phyloP scores from a whole-genome alignment of 1,139 yeast genomes.

The Petasospora rhodanensis region DNA sequence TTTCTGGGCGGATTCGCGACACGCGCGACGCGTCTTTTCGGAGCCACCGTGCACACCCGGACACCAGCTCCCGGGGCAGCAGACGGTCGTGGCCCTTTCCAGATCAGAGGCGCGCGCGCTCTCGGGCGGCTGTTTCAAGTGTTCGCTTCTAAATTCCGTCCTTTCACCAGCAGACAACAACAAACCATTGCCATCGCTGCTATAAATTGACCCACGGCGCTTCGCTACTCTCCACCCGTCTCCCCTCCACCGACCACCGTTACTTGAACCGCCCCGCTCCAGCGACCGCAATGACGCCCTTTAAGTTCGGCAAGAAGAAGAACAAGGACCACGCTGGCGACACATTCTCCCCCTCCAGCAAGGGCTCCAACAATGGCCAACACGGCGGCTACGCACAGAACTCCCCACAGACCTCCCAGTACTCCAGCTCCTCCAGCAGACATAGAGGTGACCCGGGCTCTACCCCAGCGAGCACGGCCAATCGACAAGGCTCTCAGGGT shows the following conservation, averaged over 20 bases:
- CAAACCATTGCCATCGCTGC: too few relatives aligned
- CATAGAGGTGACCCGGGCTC: slow-evolving; percentile 1
- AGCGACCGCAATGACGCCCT: slow-evolving; percentile 22
- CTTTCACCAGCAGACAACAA: too few relatives aligned
- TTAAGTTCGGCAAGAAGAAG: slow-evolving; percentile 28
- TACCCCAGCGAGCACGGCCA: background rate
- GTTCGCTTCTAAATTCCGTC: slow-evolving; percentile 1
- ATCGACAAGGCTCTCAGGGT: too few relatives aligned
- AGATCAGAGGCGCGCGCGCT: background rate
- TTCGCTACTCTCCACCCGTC: background rate
- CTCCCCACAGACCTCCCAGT: slow-evolving; percentile 15
- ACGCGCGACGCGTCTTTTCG: too few relatives aligned
- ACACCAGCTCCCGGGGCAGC: background rate
- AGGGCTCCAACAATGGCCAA: slow-evolving; percentile 3
- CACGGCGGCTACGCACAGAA: slow-evolving; percentile 1
- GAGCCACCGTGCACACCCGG: too few relatives aligned
- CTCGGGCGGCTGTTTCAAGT: slow-evolving; percentile 5
- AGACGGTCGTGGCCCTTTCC: background rate
- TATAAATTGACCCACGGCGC: background rate
- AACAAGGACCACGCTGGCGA: slow-evolving; percentile 12
- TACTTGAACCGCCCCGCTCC: too few relatives aligned
- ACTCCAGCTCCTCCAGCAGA: slow-evolving; percentile 7
- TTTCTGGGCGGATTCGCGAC: too few relatives aligned
- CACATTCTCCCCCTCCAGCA: slow-evolving; percentile 14
- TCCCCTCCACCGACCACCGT: background rate